phyloP scores from a whole-genome alignment of 2,329 filamentous ascomycete genomes.

The Fusarium sp. region DNA sequence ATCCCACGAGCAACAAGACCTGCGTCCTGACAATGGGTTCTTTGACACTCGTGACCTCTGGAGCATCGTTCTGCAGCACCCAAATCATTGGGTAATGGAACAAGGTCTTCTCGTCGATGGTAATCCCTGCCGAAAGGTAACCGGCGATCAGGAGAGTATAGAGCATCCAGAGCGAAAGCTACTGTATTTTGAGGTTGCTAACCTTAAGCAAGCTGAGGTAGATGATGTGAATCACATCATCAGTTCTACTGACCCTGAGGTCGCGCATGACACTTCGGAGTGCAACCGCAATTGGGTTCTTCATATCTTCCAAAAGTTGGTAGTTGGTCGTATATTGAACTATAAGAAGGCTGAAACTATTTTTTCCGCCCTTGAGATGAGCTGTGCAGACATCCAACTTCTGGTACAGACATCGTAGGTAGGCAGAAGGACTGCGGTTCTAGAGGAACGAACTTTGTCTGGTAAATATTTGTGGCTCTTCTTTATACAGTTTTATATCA shows the following conservation, averaged over 20 bases:
- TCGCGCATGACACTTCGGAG: neutral
- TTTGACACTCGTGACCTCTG: neutral
- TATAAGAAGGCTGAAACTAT: rapidly evolving
- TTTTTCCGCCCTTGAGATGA: no score
- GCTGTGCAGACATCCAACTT: neutral
- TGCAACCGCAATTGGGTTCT: neutral
- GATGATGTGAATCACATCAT: rapidly evolving
- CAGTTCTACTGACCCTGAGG: neutral
- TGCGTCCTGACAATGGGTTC: neutral
- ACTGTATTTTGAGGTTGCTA: neutral
- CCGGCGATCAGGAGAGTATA: rapidly evolving
- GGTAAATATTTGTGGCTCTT: rapidly evolving
- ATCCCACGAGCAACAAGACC: neutral
- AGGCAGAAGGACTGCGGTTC: rapidly evolving
- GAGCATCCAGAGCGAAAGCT: neutral
- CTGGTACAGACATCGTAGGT: neutral
- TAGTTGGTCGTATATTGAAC: neutral
- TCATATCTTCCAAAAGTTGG: neutral
- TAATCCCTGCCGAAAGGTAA: rapidly evolving
- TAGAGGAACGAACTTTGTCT: neutral
- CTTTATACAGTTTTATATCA: rapidly evolving
- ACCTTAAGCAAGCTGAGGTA: rapidly evolving
- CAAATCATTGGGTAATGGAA: rapidly evolving
- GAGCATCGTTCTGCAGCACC: neutral
- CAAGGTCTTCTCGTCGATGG: neutral